phyloP scores from a whole-genome alignment of 2,329 filamentous ascomycete species.

The Onygenales sp. region DNA sequence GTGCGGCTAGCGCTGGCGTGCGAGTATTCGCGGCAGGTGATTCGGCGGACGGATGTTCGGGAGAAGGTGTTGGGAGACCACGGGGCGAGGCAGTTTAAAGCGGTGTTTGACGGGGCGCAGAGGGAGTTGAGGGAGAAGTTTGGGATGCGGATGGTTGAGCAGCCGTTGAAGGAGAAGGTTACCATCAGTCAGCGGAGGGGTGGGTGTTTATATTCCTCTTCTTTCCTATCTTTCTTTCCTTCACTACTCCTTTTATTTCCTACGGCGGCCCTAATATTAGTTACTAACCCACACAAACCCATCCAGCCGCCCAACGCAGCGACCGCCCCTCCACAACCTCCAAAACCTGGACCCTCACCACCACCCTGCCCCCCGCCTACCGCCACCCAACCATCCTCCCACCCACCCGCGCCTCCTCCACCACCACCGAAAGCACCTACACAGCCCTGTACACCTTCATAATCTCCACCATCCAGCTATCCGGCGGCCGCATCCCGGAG shows the following conservation, averaged over 20 bases:
- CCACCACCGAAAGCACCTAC: conserved; percentile 67
- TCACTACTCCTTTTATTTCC: neutral
- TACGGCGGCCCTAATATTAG: neutral
- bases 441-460: conserved; percentile 71
- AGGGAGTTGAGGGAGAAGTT: conserved; percentile 60
- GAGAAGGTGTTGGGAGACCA: conserved; percentile 61
- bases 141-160: conserved; percentile 85
- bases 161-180: conserved; percentile 71
- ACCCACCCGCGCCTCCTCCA: conserved; percentile 57
- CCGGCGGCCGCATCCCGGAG: conserved; percentile 65
- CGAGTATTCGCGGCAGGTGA: conserved; percentile 50
- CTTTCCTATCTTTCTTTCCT: neutral
- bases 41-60: conserved; percentile 49
- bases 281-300: neutral
- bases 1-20: conserved; percentile 52
- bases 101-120: conserved; percentile 70
- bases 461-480: conserved; percentile 65
- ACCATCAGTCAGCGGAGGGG: conserved; percentile 72
- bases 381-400: conserved; percentile 57
- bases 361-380: conserved; percentile 59
- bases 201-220: conserved; percentile 24
- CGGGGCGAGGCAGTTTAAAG: conserved; percentile 60
- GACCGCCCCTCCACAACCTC: conserved; percentile 40
- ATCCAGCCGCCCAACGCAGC: conserved; percentile 40
- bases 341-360: conserved; percentile 69